Conservation (phyloP, 2,329 filamentous ascomycete species). For the Zymoseptoria pseudotritici region DNA sequence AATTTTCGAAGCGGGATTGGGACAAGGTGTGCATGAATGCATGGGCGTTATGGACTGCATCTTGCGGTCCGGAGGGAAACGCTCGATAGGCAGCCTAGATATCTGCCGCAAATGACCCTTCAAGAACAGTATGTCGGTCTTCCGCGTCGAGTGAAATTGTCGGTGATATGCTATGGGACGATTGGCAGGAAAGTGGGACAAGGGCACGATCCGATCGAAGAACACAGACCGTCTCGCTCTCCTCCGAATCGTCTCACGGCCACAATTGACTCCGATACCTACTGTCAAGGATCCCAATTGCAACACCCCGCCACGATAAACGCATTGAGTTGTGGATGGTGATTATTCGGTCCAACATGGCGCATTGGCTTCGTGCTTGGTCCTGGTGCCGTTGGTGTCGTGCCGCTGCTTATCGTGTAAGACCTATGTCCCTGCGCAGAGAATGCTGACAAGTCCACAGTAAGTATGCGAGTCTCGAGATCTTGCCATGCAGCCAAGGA, state of each 20-base stretch:
- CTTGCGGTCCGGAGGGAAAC: constrained; percentile 10
- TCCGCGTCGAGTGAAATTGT: background rate
- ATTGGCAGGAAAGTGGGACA: background rate
- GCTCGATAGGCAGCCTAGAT: constrained; percentile 12
- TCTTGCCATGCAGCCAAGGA: background rate
- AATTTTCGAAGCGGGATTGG: constrained; percentile 5
- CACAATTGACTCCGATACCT: background rate
- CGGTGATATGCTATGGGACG: background rate
- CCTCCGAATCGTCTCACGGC: background rate
- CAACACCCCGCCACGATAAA: background rate
- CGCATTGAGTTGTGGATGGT: background rate
- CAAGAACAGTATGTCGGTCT: background rate
- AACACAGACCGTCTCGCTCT: background rate
- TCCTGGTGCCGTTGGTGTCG: background rate
- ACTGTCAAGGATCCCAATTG: background rate
- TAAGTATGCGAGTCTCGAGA: background rate
- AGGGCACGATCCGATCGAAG: background rate
- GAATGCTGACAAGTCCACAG: background rate
- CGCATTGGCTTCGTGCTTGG: background rate
- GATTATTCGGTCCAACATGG: too few relatives aligned
- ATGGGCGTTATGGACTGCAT: constrained; percentile 15
- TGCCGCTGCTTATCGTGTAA: background rate
- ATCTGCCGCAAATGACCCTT: constrained; percentile 11
- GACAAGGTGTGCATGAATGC: constrained; percentile 14
- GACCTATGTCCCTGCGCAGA: background rate